A percentile compares a stretch with the other conserved stretches of the same genome.
Evolutionary conservation across 805 yeast species (phyloP).

Genomic region (Candida ulmi): DNA sequence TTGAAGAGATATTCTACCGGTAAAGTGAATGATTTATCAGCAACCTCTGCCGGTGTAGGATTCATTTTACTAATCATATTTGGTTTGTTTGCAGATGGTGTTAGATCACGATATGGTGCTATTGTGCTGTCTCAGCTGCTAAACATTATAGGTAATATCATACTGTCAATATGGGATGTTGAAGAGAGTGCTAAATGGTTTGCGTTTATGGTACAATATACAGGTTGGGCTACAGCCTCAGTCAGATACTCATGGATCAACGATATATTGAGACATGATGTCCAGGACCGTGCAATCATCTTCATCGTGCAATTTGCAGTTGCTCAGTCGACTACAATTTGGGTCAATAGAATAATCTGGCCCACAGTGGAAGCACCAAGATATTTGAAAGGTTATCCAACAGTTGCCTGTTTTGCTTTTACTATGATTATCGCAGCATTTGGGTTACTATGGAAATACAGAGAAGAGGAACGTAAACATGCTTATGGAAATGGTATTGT

Average conservation of each 20-base stretch:
- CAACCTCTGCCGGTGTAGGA: slow-evolving; percentile 27
- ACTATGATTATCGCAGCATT: slow-evolving; percentile 18
- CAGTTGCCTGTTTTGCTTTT: slow-evolving; percentile 24
- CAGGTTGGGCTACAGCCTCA: slow-evolving; percentile 1
- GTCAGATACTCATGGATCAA: slow-evolving; percentile 46
- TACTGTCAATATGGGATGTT: slow-evolving; percentile 46
- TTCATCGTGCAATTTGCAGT: slow-evolving; percentile 43
- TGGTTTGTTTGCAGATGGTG: slow-evolving; percentile 28
- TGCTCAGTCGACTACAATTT: slow-evolving; percentile 50
- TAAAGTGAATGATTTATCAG: slow-evolving; percentile 35
- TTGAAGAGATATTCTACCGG: slow-evolving; percentile 30
- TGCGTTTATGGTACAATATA: slow-evolving; percentile 27
- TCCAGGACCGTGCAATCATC: slow-evolving; percentile 45
- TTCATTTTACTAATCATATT: background rate
- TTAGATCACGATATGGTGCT: slow-evolving; percentile 37
- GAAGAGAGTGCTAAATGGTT: slow-evolving; percentile 47
- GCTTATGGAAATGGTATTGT: slow-evolving; percentile 34
- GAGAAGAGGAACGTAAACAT: slow-evolving; percentile 31
- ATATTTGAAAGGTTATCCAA: slow-evolving; percentile 46
- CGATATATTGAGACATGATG: slow-evolving; percentile 51
- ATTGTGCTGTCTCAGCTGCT: slow-evolving; percentile 36
- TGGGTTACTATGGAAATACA: slow-evolving; percentile 27
- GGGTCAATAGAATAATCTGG: slow-evolving; percentile 30
- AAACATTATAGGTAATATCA: slow-evolving; percentile 39
- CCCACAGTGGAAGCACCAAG: slow-evolving; percentile 50